Conservation (phyloP, 257 asterid genomes). For the Primulina tabacum region DNA sequence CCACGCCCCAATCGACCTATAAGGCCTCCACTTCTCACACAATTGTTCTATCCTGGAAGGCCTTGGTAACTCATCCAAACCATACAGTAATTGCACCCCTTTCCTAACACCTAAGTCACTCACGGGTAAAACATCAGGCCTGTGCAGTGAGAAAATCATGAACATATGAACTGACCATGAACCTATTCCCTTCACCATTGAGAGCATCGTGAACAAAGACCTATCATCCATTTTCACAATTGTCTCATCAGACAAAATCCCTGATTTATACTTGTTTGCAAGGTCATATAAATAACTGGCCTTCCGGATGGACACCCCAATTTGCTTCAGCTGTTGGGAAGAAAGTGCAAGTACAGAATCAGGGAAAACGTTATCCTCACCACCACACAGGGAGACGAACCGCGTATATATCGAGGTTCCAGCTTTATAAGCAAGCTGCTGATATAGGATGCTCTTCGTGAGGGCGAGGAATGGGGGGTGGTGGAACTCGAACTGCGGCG, state of each 20-base stretch:
- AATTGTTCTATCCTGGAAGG: constrained; percentile 85
- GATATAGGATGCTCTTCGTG: constrained; percentile 75
- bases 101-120: constrained; percentile 94
- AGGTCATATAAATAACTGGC: constrained; percentile 83
- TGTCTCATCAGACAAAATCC: constrained; percentile 73
- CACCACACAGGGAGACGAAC: constrained; percentile 75
- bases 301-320: constrained; percentile 87
- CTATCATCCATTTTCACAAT: constrained; percentile 92
- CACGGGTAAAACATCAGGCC: constrained; percentile 93
- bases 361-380: constrained; percentile 59
- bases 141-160: constrained; percentile 83
- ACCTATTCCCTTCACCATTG: constrained; percentile 97
- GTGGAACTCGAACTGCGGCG: constrained; percentile 61
- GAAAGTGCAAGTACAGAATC: constrained; percentile 67
- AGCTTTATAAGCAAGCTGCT: constrained; percentile 85
- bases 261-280: constrained; percentile 69
- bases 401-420: constrained; percentile 78
- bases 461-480: constrained; percentile 70
- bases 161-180: constrained; percentile 99
- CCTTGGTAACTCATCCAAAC: constrained; percentile 81
- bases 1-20: constrained; percentile 94
- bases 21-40: constrained; percentile 96
- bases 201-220: constrained; percentile 84
- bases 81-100: constrained; percentile 83
- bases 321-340: constrained; percentile 81